Base-by-base conservation (phyloP, 2,329 filamentous ascomycete species). In the Diaporthe helianthi region DNA sequence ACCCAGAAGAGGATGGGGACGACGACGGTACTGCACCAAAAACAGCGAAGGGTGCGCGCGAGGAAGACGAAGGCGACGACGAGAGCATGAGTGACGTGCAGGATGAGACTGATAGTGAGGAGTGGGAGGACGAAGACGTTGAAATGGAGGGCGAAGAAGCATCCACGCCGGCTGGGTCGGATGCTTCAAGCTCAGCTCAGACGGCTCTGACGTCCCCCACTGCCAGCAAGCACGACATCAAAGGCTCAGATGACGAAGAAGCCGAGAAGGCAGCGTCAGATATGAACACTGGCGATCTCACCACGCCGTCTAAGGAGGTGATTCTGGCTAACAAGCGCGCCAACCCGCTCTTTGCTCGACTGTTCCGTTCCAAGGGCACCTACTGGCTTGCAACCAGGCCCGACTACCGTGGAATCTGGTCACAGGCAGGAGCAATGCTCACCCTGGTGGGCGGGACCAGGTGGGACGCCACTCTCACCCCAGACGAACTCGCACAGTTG, bases 291-390 rank as follows among this genome's bases (percentile, higher is more conserved):
- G 76, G 77, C 19, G 65, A 71, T 41, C 74, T 80, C 3, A 75
- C 77, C 31, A 78, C 78, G 0, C 82, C 81, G 0, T 71, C 75
- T 33, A 83, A 82, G 74, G 78, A 76, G 15, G 78, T 77, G 3
- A 86, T 88, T 51, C 80, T 90, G 1, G 82, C 81, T 4, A 87
- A 85, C 73, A 90, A 89, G 74, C 83, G 84, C n/a, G 79, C 80
- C 0, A 80, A 86, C 64, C 81, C 85, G 0, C 79, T 84, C 1
- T 85, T 90, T 67, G 76, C 78, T 0, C 84, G 84, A 2, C 83
- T 90, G 9, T 85, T 90, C 75, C 86, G 88, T 31, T 90, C 88
- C 65, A 91, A 91, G 74, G 89, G 89, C 3, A 85, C 87, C 54
- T 85, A 87, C 72, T 87, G 85, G 79, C 80, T 90, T 0, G 87